phyloP scores from a whole-genome alignment of 805 yeast species.

The Kregervanrija delftensis region DNA sequence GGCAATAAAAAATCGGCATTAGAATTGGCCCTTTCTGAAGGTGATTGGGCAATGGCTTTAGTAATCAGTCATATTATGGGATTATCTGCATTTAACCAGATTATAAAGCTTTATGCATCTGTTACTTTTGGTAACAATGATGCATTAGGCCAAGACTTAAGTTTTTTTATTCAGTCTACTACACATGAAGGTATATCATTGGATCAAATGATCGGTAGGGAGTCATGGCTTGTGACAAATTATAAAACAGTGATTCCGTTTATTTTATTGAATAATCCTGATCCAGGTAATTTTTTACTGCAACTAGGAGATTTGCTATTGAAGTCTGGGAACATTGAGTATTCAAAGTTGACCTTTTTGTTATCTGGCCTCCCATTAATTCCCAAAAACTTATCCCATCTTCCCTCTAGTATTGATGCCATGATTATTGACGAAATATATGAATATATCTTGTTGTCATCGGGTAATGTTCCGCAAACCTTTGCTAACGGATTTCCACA shows the following conservation, averaged over 20 bases:
- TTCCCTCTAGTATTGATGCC: constrained; percentile 33
- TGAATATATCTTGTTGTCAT: constrained; percentile 42
- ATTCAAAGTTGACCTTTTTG: constrained; percentile 33
- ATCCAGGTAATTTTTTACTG: constrained; percentile 16
- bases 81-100: constrained; percentile 36
- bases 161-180: constrained; percentile 24
- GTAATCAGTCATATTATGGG: constrained; percentile 63
- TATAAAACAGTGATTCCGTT: constrained; percentile 25
- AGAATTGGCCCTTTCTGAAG: constrained; percentile 48
- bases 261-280: constrained; percentile 20
- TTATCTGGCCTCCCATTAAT: constrained; percentile 26
- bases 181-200: constrained; percentile 11
- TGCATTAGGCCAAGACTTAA: constrained; percentile 20
- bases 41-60: constrained; percentile 75
- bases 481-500: constrained; percentile 36
- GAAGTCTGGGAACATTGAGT: constrained; percentile 29
- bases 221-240: constrained; percentile 24
- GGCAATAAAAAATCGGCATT: constrained; percentile 70
- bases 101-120: constrained; percentile 35
- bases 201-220: constrained; percentile 18
- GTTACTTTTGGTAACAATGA: constrained; percentile 14
- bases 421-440: constrained; percentile 61
- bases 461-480: constrained; percentile 29
- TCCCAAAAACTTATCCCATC: constrained; percentile 13
- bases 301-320: constrained; percentile 31